Base-by-base conservation (phyloP, 2,329 filamentous ascomycete species). In the Colletotrichum caudatum region DNA sequence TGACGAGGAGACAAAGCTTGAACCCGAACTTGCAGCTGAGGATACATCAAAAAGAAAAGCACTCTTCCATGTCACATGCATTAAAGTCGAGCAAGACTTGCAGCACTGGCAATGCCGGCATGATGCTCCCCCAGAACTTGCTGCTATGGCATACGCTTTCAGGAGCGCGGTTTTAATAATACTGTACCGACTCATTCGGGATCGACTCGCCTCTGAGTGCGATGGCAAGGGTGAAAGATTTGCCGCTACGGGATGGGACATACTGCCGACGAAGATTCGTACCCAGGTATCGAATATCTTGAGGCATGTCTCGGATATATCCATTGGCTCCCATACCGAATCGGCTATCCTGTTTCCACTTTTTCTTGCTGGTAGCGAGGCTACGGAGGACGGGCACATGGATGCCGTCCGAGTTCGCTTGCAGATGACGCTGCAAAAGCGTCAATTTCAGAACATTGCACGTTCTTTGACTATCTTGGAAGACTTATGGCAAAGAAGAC, bases 301-400 rank as follows among this genome's bases (percentile, higher is more conserved):
- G 5, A 12, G 54, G 46, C 66, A 72, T 1, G 69, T 72, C 12
- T 46, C 60, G 0, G 65, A 64, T 6, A 69, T 72, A 6, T 41
- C 72, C 11, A 57, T 69, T 3, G 72, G 72, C n/a, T 57, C 51
- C 11, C 61, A 64, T n/a, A 56, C 69, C 8, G 69, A 72, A 53
- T 72, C 69, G 8, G 69, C 72, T 1, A 67, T 74, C 0, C 51
- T 74, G 1, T 74, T 74, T 48, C 72, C 72, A 16, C 37, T 74
- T 12, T 74, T 74, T 48, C 62, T 74, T 5, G 69, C 69, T 2
- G 72, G 72, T 4, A 70, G 69, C 1, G 72, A 74, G 48, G 70
- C 70, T 16, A 64, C 69, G 2, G 59, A 69, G 48, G 48, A 69
- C 1, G 59, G 35, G 3, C 54, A 72, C 26, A 69, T 69, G 46